phyloP scores from a whole-genome alignment of 2,329 filamentous ascomycete species.

The Ascochyta lentis region DNA sequence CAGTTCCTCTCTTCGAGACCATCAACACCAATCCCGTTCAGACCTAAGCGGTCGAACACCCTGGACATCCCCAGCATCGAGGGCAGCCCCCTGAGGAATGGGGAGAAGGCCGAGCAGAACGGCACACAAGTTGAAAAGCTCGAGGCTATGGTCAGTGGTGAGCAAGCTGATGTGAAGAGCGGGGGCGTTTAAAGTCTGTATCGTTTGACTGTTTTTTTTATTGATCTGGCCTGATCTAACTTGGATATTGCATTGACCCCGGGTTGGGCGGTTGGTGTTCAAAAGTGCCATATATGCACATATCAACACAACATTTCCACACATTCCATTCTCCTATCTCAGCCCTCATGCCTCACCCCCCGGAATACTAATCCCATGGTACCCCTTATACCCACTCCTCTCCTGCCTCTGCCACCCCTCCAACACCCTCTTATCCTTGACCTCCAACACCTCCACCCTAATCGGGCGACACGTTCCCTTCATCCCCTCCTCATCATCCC shows the following conservation, averaged over 20 bases:
- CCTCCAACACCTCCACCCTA: conserved; percentile 73
- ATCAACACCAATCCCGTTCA: conserved; percentile 70
- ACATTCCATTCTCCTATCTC: no score
- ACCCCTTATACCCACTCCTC: conserved; percentile 66
- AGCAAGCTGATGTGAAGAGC: conserved; percentile 29
- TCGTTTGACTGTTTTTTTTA: not conserved
- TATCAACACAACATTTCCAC: no score
- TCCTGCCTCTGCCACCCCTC: conserved; percentile 68
- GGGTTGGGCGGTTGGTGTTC: not conserved
- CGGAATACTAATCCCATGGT: conserved; percentile 68
- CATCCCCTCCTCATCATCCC: conserved; percentile 63
- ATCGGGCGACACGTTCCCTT: conserved; percentile 71
- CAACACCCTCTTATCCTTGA: conserved; percentile 57
- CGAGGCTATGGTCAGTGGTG: conserved; percentile 39
- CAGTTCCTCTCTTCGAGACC: conserved; percentile 77
- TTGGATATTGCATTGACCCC: not conserved
- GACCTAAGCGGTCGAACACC: conserved; percentile 62
- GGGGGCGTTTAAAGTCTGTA: conserved; percentile 17
- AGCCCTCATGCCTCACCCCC: conserved; percentile 40
- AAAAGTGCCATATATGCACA: not conserved
- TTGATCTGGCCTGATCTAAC: no score
- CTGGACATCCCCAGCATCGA: conserved; percentile 41
- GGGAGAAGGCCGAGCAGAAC: conserved; percentile 12
- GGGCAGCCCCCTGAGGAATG: conserved; percentile 27
- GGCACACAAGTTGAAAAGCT: conserved; percentile 36